These are phyloP conservation scores for Nicotiana benthamiana DNA, from an alignment of 257 asterid species.

Conservation along the genomic window DNA sequence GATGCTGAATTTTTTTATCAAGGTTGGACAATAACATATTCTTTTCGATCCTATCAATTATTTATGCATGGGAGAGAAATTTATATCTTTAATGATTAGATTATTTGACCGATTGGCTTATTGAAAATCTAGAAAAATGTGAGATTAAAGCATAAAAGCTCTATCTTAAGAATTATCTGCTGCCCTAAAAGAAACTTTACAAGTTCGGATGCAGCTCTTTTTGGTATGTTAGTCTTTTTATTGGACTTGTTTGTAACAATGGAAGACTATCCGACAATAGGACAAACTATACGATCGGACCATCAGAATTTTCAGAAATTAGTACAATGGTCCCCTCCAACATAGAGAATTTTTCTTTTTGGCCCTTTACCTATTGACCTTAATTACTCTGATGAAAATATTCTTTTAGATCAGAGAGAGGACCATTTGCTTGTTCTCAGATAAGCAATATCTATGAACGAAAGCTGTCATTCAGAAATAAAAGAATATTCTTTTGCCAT, in stretches of 20 bases:
- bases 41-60: not conserved
- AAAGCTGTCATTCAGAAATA: slow-evolving; percentile 8
- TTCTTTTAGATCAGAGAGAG: not conserved
- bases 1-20: not conserved
- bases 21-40: not conserved
- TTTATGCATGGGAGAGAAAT: not conserved
- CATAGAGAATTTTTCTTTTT: slow-evolving; percentile 33
- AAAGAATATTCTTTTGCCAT: slow-evolving; percentile 4
- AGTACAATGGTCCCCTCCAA: slow-evolving; percentile 43
- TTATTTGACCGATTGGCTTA: not conserved
- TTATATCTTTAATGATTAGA: not conserved
- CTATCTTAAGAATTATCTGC: not conserved
- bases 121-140: not conserved
- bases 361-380: slow-evolving; percentile 21
- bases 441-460: slow-evolving; percentile 3
- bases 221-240: not conserved
- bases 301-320: slow-evolving; percentile 12
- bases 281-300: slow-evolving; percentile 21
- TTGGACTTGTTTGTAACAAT: not conserved
- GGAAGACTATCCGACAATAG: slow-evolving; percentile 8
- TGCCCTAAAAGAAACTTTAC: not conserved
- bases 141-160: not conserved
- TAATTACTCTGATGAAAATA: not conserved
- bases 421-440: slow-evolving; percentile 17
- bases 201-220: not conserved